Percentiles rank a stretch among this genome's conserved stretches.
These are phyloP conservation scores for Cadophora gregata DNA, from an alignment of 2,329 filamentous ascomycete genomes.

Conservation along the genomic window DNA sequence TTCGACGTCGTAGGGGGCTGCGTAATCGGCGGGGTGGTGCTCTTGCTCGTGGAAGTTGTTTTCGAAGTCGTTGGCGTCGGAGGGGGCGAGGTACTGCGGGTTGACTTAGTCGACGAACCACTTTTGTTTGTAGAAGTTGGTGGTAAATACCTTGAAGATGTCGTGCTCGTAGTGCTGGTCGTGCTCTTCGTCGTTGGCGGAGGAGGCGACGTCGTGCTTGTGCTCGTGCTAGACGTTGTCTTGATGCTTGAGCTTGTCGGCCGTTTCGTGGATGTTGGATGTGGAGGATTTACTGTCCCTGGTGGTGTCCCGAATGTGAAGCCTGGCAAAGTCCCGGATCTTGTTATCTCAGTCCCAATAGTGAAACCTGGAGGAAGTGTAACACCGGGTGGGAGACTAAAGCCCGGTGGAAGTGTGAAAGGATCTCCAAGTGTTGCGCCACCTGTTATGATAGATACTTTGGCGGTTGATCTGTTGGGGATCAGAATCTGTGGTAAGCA, in stretches of 20 bases:
- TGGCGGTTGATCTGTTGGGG: slow-evolving; percentile 2
- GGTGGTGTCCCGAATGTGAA: slow-evolving; percentile 5
- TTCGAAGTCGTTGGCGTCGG: slow-evolving; percentile 1
- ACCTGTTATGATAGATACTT: slow-evolving; percentile 1
- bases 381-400: slow-evolving; percentile 3
- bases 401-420: background rate
- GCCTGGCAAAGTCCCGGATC: background rate
- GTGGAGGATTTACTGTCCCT: slow-evolving; percentile 5
- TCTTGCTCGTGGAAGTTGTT: background rate
- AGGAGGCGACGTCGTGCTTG: background rate
- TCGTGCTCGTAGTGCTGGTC: slow-evolving; percentile 1
- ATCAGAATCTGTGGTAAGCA: slow-evolving; percentile 16
- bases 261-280: slow-evolving; percentile 4
- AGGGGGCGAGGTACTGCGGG: background rate
- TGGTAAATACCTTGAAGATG: slow-evolving; percentile 6
- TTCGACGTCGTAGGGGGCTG: slow-evolving; percentile 6
- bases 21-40: background rate
- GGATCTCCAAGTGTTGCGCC: slow-evolving; percentile 6
- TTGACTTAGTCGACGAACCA: slow-evolving; percentile 12
- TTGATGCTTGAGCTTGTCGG: slow-evolving; percentile 13
- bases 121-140: slow-evolving; percentile 1
- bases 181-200: background rate
- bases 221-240: slow-evolving; percentile 13
- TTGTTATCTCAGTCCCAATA: slow-evolving; percentile 2
- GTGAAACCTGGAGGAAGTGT: slow-evolving; percentile 17